Percentiles rank a stretch among this genome's conserved stretches.
Evolutionary conservation across 2,329 filamentous ascomycete species (phyloP).

Genomic region (Colletotrichum sublineola): DNA sequence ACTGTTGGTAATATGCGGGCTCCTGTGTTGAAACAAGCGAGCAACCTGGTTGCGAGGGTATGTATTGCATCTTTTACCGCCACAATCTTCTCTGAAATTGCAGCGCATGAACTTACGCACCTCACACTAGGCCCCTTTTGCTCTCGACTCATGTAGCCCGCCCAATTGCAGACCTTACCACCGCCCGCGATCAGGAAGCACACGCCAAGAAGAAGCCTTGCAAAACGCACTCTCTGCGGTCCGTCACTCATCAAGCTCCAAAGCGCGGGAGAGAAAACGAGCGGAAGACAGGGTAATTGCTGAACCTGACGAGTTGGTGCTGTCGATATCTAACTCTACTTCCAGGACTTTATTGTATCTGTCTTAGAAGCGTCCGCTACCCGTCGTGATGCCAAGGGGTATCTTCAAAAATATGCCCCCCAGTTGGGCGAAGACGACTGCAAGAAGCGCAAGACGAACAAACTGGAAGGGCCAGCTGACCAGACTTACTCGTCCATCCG

Average conservation of each 20-base stretch:
- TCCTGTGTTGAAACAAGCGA: slow-evolving; percentile 32
- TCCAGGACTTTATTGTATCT: slow-evolving; percentile 85
- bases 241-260: slow-evolving; percentile 34
- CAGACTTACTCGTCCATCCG: slow-evolving; percentile 46
- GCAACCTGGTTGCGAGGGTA: slow-evolving; percentile 34
- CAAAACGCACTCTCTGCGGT: slow-evolving; percentile 36
- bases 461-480: slow-evolving; percentile 12
- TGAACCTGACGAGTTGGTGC: no score
- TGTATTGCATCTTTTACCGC: background rate
- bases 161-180: slow-evolving; percentile 34
- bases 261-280: slow-evolving; percentile 57
- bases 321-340: slow-evolving; percentile 25
- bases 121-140: slow-evolving; percentile 21
- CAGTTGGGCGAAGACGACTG: slow-evolving; percentile 19
- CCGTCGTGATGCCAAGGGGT: slow-evolving; percentile 91
- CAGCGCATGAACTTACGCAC: slow-evolving; percentile 2
- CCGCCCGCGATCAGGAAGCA: slow-evolving; percentile 28
- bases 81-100: background rate
- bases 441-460: slow-evolving; percentile 17
- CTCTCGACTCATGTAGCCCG: slow-evolving; percentile 28
- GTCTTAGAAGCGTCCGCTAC: slow-evolving; percentile 90
- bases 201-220: slow-evolving; percentile 33
- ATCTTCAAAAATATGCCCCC: slow-evolving; percentile 83
- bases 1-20: slow-evolving; percentile 25
- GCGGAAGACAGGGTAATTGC: slow-evolving; percentile 61